Conservation (phyloP, 345 rosid genomes). For the Passiflora organensis region DNA sequence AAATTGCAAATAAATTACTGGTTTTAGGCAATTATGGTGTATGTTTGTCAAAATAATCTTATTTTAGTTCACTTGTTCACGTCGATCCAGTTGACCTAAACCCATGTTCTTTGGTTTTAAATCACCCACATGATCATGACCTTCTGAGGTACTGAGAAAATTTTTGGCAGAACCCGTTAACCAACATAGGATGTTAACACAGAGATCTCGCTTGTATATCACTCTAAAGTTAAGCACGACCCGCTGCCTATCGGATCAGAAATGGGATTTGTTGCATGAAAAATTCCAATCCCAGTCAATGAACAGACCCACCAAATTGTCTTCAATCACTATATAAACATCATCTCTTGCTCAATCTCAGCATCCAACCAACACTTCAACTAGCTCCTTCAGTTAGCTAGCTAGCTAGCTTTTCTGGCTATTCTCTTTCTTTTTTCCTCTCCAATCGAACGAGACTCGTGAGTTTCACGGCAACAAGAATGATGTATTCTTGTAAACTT, state of each 20-base stretch:
- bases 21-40: no score
- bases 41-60: background rate
- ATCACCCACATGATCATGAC: background rate
- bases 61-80: background rate
- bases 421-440: background rate
- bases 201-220: conserved; percentile 20
- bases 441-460: background rate
- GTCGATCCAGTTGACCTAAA: background rate
- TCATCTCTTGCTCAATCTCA: conserved; percentile 6
- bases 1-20: no score
- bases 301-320: no score
- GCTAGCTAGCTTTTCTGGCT: no score
- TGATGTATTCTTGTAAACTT: conserved; percentile 18
- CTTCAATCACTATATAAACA: conserved; percentile 30
- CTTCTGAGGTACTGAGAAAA: background rate
- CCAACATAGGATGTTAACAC: background rate
- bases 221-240: conserved; percentile 28
- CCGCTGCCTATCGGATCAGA: conserved; percentile 13
- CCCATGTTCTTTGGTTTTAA: background rate
- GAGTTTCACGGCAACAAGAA: background rate
- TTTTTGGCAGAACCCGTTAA: conserved; percentile 6
- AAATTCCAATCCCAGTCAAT: no score
- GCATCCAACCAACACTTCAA: no score
- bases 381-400: no score
- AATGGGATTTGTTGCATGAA: conserved; percentile 1